phyloP scores from a whole-genome alignment of 306 rosid species.

The Quercus gilva region DNA sequence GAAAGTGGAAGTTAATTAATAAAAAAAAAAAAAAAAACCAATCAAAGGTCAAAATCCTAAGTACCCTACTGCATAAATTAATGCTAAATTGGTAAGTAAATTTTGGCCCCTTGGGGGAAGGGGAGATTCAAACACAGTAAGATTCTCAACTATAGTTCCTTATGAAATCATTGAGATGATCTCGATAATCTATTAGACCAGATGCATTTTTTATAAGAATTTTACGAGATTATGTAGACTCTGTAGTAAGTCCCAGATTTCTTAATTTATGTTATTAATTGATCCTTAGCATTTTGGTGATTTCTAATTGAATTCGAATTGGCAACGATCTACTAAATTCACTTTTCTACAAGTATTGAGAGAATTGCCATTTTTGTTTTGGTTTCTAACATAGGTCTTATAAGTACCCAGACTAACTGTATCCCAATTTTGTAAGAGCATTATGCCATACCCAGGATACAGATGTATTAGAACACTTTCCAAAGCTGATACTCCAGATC shows the following conservation, averaged over 20 bases:
- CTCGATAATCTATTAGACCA: too few relatives aligned
- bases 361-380: too few relatives aligned
- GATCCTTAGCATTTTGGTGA: background rate
- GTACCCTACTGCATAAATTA: too few relatives aligned
- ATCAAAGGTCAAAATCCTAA: background rate
- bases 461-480: background rate
- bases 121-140: too few relatives aligned
- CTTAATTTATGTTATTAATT: background rate
- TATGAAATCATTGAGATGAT: too few relatives aligned
- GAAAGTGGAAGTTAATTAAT: background rate
- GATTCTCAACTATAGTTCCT: too few relatives aligned
- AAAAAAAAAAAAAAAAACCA: background rate
- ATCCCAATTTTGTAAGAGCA: too few relatives aligned
- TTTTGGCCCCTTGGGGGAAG: too few relatives aligned
- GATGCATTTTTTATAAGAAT: too few relatives aligned
- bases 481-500: background rate
- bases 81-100: too few relatives aligned
- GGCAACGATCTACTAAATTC: background rate
- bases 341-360: background rate
- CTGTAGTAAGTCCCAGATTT: background rate
- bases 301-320: background rate
- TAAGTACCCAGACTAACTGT: too few relatives aligned
- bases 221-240: background rate
- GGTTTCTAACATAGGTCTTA: background rate
- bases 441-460: too few relatives aligned